Base-by-base conservation (phyloP, 208 protist genomes). In the Tritrichomonas foetus region DNA sequence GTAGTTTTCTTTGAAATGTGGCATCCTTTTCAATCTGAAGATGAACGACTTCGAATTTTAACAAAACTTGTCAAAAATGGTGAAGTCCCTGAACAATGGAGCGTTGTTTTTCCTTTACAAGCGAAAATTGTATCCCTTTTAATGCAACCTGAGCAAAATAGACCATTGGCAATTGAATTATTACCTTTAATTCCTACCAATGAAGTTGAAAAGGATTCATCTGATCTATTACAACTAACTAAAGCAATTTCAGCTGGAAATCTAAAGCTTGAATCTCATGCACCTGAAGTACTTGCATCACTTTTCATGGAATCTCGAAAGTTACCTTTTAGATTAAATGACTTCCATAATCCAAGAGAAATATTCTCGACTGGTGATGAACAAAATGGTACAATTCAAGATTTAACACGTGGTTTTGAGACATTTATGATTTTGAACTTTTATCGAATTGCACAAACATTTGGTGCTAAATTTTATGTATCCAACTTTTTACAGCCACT, bases 1-100 rank as follows among this genome's bases (percentile, higher is more conserved):
- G 33, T 44, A 13, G 41, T 93, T 36, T 93, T 93, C 33, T 93
- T 93, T 33, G n/a, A 93, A 33, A 69, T 93, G 55, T 93, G 55
- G 50, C 55, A 93, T 50, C 82, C 82, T 30, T 66, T 66, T 30
- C 3, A 11, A n/a, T 33, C 11, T 8, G 64, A 69, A 33, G 22
- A 69, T n/a, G 64, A 69, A n/a, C 8, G 64, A 33, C 3, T 33
- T n/a, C 3, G 8, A 16, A 69, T 69, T 33, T 69, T 69, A 69
- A 69, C 22, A n/a, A 25, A 11, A n/a, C 64, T 69, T n/a, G 64
- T 89, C 27, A 33, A 49, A 20, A n/a, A n/a, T 11, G 78, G 78
- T 36, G 44, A 57, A 20, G 25, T 89, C 8, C 78, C 78, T n/a
- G 8, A 44, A 39, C 16, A 89, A 2, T 89, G 78, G 78, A 33